Conservation (phyloP, 495 filamentous ascomycete species). For the Tuber umbilicatum region DNA sequence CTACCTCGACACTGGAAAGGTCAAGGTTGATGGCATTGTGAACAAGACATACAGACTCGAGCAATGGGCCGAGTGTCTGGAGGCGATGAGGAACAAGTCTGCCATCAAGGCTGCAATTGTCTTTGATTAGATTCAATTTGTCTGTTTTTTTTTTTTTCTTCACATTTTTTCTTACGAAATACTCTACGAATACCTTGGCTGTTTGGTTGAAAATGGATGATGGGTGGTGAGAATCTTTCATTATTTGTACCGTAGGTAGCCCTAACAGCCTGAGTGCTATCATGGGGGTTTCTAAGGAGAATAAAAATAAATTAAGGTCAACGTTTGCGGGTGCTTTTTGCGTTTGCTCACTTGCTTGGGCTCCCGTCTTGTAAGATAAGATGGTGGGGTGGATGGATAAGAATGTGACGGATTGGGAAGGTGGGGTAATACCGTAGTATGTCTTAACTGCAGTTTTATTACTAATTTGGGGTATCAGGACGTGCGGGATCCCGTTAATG, state of each 20-base stretch:
- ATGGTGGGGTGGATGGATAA: neutral
- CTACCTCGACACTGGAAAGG: conserved; percentile 61
- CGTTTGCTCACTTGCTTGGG: neutral
- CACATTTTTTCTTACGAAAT: neutral
- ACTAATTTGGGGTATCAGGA: neutral
- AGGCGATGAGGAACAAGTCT: conserved; percentile 57
- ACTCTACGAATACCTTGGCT: neutral
- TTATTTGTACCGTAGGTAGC: neutral
- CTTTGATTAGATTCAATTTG: conserved; percentile 50
- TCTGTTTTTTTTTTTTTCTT: neutral
- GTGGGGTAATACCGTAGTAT: neutral
- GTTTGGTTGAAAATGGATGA: conserved; percentile 13
- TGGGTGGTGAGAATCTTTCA: conserved; percentile 3
- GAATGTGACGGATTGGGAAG: neutral
- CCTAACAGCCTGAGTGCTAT: neutral
- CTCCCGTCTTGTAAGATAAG: neutral
- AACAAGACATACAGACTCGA: conserved; percentile 53
- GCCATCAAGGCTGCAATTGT: conserved; percentile 67
- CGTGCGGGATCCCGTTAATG: neutral
- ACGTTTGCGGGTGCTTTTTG: neutral
- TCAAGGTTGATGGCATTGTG: conserved; percentile 54
- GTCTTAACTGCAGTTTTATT: neutral
- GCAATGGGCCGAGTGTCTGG: conserved; percentile 51
- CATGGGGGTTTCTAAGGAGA: neutral
- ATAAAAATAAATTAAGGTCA: neutral